phyloP scores from a whole-genome alignment of 495 filamentous ascomycete genomes.

The Xylaria venustula region DNA sequence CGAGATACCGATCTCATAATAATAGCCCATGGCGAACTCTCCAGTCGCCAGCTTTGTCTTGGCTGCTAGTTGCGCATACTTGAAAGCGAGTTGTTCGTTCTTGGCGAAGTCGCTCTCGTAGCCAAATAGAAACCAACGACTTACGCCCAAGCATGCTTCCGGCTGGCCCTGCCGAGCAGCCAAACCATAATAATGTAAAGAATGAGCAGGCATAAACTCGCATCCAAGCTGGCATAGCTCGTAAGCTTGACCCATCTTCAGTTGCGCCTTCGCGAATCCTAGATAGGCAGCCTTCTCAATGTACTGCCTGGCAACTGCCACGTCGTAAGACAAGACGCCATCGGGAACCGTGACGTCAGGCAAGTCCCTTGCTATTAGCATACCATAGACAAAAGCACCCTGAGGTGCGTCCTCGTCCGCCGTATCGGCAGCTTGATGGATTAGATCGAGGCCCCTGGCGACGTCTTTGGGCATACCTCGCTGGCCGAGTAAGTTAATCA shows the following conservation, averaged over 20 bases:
- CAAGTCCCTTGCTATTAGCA: conserved; percentile 88
- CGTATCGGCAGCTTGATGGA: conserved; percentile 76
- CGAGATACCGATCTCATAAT: conserved; percentile 92
- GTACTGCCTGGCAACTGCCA: conserved; percentile 73
- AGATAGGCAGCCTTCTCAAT: conserved; percentile 97
- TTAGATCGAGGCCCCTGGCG: conserved; percentile 72
- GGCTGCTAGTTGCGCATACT: conserved; percentile 85
- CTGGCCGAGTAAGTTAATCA: conserved; percentile 96
- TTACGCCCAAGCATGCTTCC: conserved; percentile 94
- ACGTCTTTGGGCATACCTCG: conserved; percentile 84
- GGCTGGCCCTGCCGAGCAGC: conserved; percentile 84
- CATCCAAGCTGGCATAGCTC: conserved; percentile 91
- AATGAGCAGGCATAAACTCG: conserved; percentile 90
- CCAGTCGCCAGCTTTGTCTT: conserved; percentile 78
- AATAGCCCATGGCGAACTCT: conserved; percentile 97
- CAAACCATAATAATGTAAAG: conserved; percentile 92
- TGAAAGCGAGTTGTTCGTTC: conserved; percentile 90
- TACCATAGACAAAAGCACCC: conserved; percentile 94
- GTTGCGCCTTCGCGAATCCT: conserved; percentile 93
- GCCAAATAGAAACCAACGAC: conserved; percentile 97
- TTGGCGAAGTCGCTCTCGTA: conserved; percentile 89
- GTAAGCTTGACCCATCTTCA: conserved; percentile 96
- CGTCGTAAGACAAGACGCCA: conserved; percentile 67
- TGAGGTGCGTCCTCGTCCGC: conserved; percentile 98
- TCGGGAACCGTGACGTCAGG: conserved; percentile 81